These are phyloP conservation scores for Penicillium odoratum DNA, from an alignment of 495 filamentous ascomycete genomes.

Conservation along the genomic window DNA sequence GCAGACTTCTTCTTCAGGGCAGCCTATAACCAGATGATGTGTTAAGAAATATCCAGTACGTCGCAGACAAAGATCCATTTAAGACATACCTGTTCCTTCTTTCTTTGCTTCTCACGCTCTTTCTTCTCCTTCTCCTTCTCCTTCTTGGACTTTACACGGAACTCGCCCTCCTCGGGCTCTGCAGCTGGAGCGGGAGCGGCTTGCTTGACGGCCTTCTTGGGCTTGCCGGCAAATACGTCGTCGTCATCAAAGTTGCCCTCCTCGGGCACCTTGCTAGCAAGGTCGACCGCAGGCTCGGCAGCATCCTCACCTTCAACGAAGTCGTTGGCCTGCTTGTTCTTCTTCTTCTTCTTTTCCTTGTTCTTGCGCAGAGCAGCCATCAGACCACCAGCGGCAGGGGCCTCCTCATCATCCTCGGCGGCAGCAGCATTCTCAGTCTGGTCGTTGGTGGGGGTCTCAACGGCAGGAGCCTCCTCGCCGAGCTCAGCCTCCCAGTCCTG, in stretches of 20 bases:
- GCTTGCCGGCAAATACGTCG: constrained; percentile 69
- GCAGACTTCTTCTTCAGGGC: constrained; percentile 59
- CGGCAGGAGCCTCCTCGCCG: constrained; percentile 66
- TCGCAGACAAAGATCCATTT: not conserved
- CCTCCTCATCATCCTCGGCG: constrained; percentile 48
- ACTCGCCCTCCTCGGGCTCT: constrained; percentile 59
- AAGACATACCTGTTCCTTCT: constrained; percentile 76
- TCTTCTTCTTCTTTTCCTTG: constrained; percentile 89
- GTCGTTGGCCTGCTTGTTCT: constrained; percentile 71
- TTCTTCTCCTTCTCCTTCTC: constrained; percentile 95
- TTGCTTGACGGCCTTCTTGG: constrained; percentile 58
- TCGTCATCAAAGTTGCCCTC: constrained; percentile 88
- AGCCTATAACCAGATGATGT: constrained; percentile 45
- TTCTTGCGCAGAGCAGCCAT: constrained; percentile 88
- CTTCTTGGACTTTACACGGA: constrained; percentile 85
- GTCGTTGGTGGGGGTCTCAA: constrained; percentile 49
- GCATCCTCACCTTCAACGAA: constrained; percentile 69
- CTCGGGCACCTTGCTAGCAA: constrained; percentile 71
- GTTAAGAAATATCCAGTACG: not conserved
- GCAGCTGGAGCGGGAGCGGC: constrained; percentile 43
- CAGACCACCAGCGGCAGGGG: constrained; percentile 65
- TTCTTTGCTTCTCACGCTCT: constrained; percentile 89
- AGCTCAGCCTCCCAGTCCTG: constrained; percentile 98
- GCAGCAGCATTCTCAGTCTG: constrained; percentile 36
- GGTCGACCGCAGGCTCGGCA: constrained; percentile 41